These are phyloP conservation scores for Gossypium anomalum DNA, from an alignment of 345 rosid genomes.

Conservation along the genomic window DNA sequence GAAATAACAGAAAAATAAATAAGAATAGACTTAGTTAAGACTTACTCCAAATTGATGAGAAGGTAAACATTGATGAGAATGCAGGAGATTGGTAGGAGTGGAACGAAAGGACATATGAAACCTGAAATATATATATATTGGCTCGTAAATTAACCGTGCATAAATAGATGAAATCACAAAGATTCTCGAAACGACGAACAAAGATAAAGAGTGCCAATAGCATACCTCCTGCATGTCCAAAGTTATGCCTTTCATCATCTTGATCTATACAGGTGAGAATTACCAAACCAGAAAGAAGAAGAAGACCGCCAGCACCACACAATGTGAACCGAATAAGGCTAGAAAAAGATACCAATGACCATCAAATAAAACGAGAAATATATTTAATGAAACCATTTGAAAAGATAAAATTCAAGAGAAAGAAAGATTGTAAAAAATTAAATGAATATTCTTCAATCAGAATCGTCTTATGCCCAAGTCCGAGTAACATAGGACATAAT, in stretches of 20 bases:
- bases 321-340: slow-evolving; percentile 54
- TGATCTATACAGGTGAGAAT: slow-evolving; percentile 73
- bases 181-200: not conserved
- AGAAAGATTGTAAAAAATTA: not conserved
- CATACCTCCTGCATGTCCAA: slow-evolving; percentile 94
- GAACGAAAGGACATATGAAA: slow-evolving; percentile 89
- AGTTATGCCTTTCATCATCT: slow-evolving; percentile 81
- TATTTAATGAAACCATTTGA: not conserved
- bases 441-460: not conserved
- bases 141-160: not conserved
- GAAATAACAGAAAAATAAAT: not conserved
- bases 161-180: not conserved
- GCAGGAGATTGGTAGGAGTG: slow-evolving; percentile 75
- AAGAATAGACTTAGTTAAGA: slow-evolving; percentile 1
- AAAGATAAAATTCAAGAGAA: not conserved
- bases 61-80: slow-evolving; percentile 87
- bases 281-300: slow-evolving; percentile 64
- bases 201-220: not conserved
- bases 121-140: slow-evolving; percentile 40
- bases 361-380: not conserved
- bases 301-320: slow-evolving; percentile 74
- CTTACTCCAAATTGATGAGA: slow-evolving; percentile 90
- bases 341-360: slow-evolving; percentile 9
- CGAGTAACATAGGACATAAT: not conserved
- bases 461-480: not conserved